A percentile compares a stretch with the other conserved stretches of the same genome.
Evolutionary conservation across 306 rosid genomes (phyloP).

Genomic region (Begonia fuchsioides): DNA sequence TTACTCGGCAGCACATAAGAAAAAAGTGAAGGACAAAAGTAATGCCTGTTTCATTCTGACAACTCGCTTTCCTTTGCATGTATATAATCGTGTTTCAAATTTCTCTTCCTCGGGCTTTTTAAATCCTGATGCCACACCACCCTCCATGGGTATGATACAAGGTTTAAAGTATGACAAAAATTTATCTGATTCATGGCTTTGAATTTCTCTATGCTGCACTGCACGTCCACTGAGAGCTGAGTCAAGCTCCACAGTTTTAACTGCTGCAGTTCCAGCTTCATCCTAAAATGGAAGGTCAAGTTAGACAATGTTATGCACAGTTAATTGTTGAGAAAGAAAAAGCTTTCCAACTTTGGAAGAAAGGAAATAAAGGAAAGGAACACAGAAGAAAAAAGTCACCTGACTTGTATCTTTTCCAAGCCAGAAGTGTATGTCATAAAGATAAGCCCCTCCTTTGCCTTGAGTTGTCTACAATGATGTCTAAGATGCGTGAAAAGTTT

Average conservation of each 20-base stretch:
- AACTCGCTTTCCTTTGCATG: conserved; percentile 94
- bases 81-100: conserved; percentile 67
- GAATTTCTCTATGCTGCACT: conserved; percentile 90
- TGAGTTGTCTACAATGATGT: conserved; percentile 54
- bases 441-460: conserved; percentile 63
- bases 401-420: conserved; percentile 96
- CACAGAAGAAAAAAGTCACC: conserved; percentile 29
- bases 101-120: conserved; percentile 59
- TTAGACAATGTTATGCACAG: not conserved
- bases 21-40: conserved; percentile 4
- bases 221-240: conserved; percentile 92
- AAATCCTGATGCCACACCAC: conserved; percentile 88
- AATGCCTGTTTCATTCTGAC: conserved; percentile 92
- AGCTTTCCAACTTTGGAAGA: not conserved
- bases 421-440: conserved; percentile 89
- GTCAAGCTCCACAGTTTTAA: conserved; percentile 87
- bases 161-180: conserved; percentile 96
- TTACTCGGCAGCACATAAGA: too few species aligned
- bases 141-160: conserved; percentile 89
- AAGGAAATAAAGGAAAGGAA: conserved; percentile 1
- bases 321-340: not conserved
- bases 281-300: conserved; percentile 27
- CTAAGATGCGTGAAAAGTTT: conserved; percentile 5
- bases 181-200: conserved; percentile 95
- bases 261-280: conserved; percentile 95